Base-by-base conservation (phyloP, 2,329 filamentous ascomycete species). In the Helminthosporium solani region DNA sequence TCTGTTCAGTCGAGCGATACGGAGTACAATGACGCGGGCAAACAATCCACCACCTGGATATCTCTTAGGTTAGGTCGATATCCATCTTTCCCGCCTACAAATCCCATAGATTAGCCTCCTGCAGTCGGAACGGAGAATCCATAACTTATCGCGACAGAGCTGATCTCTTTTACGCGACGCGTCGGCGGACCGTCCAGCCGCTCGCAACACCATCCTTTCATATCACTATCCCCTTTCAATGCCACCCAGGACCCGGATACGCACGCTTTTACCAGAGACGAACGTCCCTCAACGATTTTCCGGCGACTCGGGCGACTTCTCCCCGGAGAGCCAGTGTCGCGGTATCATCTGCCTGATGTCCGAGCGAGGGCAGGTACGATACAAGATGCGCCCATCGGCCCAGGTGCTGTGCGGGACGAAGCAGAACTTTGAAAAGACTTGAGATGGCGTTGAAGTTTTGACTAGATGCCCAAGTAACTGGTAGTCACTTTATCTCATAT, bases 141-240 rank as follows among this genome's bases (percentile, higher is more conserved):
- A n/a, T n/a, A n/a, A n/a, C n/a, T 9, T 25, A 25, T 25, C 23
- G 23, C 23, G 23, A 25, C n/a, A n/a, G 23, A 25, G 23, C 23
- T 25, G 23, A 25, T 25, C n/a, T n/a, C n/a, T n/a, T 25, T 25
- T 25, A 39, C 36, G 42, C 33, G 42, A 50, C 48, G 58, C 57
- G 42, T 46, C 49, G 30, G 28, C 63, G 63, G 63, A 56, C 63
- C 63, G 63, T 38, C 41, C 43, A 60, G 48, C 63, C 63, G 63
- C 47, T 33, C 46, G 25, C 36, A 57, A 41, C 43, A 30, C 33
- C 36, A 37, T 27, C 57, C 56, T 52, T 59, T 49, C 56, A 53
- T 47, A 52, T 44, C 52, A 56, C 58, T 63, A 64, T 59, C 57
- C 57, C 54, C 40, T 40, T 56, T 61, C 51, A 46, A 56, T 61